Evolutionary conservation across 305 asterid genomes (phyloP), one percentile per base, ranked within the genome.

Genomic region (Solanum aculeatissimum): DNA sequence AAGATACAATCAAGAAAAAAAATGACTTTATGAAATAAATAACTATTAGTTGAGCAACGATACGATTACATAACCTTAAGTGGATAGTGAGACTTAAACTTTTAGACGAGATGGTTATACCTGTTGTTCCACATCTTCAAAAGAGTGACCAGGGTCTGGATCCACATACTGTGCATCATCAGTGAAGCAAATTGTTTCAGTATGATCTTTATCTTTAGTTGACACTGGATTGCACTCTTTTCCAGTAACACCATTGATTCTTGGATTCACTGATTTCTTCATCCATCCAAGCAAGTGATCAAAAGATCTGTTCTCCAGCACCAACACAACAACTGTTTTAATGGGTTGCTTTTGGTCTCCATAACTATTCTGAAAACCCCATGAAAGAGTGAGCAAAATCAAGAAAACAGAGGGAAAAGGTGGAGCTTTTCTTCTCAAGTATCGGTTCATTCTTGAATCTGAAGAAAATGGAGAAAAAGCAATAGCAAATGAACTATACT

Each of bases 261-360:
- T 60, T 8, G 98, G 95, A 65, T 91, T 94, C 11, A 92, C 75
- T 14, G 91, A 88, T 87, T 86, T 88, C 92, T 95, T 95, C 97
- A 94, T 90, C 98, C 98, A 95, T 1, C 98, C 98, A 4, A 95
- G 87, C 94, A 95, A 88, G 85, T 95, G 98, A 84, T 95, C 98
- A 77, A 94, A 95, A 15, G 98, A 95, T 68, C 98, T 87, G 90
- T 95, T 95, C 49, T 95, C 98, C 87, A 94, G 32, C 54, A 94
- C 98, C 84, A 95, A 84, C 11, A 95, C 91, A 14, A 95, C 98
- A 4, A 95, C 78, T 16, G 91, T 94, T 86, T 92, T 93, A 86
- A 95, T 95, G 85, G 95, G 95, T 55, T 86, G 92, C 49, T 87
- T 89, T 65, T 85, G 89, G 16, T 88, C 89, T 49, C 91, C 89